Evolutionary conservation across 768 basidiomycete species (phyloP).

Genomic region (Termitomyces sp.): DNA sequence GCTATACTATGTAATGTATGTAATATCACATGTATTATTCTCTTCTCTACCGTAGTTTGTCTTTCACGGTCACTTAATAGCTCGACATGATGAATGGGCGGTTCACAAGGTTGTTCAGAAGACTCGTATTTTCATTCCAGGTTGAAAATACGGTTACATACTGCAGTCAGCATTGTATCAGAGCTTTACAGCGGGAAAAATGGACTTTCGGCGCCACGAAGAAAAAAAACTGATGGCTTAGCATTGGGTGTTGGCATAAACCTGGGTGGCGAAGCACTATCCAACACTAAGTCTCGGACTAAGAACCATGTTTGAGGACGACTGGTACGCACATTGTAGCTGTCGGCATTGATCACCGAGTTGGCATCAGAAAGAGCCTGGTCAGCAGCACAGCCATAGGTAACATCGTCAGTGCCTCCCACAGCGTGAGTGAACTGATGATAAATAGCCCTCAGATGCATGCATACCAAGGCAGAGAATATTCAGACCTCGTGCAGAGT

Average conservation of each 20-base stretch:
- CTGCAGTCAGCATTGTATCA: no score
- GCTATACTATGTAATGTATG: neutral
- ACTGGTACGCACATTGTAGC: conserved; percentile 33
- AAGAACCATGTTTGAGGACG: neutral
- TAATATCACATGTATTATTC: neutral
- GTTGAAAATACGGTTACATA: neutral
- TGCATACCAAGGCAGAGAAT: neutral
- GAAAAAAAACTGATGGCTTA: conserved; percentile 8
- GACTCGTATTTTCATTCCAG: neutral
- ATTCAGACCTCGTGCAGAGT: conserved; percentile 36
- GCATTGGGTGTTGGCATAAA: conserved; percentile 35
- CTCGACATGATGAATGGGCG: neutral
- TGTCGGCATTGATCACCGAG: conserved; percentile 35
- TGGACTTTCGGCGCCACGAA: neutral
- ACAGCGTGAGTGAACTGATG: conserved; percentile 36
- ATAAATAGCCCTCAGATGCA: neutral
- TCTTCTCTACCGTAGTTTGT: neutral
- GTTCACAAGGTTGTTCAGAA: neutral
- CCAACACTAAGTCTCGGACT: neutral
- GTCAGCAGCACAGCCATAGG: conserved; percentile 35
- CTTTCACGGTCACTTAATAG: no score
- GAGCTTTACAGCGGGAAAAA: neutral
- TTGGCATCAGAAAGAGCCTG: conserved; percentile 30
- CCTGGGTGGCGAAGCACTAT: conserved; percentile 42
- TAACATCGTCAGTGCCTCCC: conserved; percentile 33